Conservation (phyloP, 2,329 filamentous ascomycete species). For the Sporothrix protearum region DNA sequence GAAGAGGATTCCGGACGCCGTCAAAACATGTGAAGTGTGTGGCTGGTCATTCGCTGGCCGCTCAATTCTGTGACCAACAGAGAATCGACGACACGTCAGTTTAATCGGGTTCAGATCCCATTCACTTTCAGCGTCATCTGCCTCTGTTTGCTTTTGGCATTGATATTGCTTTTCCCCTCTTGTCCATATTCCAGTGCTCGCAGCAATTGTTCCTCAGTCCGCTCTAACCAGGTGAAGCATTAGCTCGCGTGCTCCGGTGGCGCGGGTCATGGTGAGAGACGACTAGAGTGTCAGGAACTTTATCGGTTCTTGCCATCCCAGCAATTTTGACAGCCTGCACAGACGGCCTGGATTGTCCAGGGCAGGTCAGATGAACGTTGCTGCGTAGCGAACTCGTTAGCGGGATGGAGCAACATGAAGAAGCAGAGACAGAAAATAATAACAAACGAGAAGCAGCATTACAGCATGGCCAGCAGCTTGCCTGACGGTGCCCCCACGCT, state of each 20-base stretch:
- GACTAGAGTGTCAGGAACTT: neutral
- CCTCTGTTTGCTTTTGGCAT: neutral
- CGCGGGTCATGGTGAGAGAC: neutral
- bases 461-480: neutral
- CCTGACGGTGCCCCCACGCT: constrained; percentile 1
- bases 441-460: neutral
- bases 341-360: neutral
- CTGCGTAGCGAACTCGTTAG: neutral
- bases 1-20: neutral
- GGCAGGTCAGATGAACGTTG: constrained; percentile 12
- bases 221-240: constrained; percentile 11
- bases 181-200: neutral
- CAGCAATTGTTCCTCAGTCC: neutral
- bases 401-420: neutral
- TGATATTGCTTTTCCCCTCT: neutral
- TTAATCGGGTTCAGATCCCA: too few species aligned
- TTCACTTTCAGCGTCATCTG: neutral
- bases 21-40: neutral
- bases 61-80: neutral
- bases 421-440: neutral
- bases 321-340: neutral
- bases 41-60: neutral
- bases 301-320: neutral
- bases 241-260: constrained; percentile 18
- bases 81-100: neutral